phyloP scores from a whole-genome alignment of 116 monocot species.

The Cymodocea nodosa region DNA sequence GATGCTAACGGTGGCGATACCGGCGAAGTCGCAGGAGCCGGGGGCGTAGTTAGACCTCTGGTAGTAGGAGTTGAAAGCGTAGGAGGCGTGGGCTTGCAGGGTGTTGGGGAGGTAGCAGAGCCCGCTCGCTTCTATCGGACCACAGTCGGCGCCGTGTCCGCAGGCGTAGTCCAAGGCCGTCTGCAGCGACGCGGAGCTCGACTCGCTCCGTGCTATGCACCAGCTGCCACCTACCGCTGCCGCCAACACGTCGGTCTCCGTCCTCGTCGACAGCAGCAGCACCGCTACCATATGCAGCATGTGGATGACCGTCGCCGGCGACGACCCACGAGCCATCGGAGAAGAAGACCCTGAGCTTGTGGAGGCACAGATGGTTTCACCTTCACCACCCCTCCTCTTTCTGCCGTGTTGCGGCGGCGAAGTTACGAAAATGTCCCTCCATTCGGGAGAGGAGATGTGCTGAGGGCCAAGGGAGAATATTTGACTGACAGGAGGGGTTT shows the following conservation, averaged over 20 bases:
- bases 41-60: conserved; percentile 58
- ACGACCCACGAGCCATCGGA: background rate
- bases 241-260: no score
- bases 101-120: conserved; percentile 23
- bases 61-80: conserved; percentile 38
- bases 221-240: conserved; percentile 28
- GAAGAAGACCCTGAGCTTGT: no score
- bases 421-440: no score
- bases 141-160: conserved; percentile 13
- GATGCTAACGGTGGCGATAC: conserved; percentile 62
- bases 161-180: conserved; percentile 57
- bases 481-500: no score
- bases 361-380: no score
- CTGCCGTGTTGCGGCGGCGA: no score
- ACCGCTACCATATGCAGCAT: background rate
- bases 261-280: no score
- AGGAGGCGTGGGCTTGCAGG: conserved; percentile 20
- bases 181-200: conserved; percentile 28
- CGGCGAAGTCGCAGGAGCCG: conserved; percentile 75
- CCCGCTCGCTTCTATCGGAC: conserved; percentile 14
- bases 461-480: no score
- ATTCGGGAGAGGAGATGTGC: no score
- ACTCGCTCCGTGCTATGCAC: conserved; percentile 66
- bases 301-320: background rate
- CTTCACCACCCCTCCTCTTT: no score